Evolutionary conservation across 768 basidiomycete species (phyloP).

Genomic region (Tephrocybe sp.): DNA sequence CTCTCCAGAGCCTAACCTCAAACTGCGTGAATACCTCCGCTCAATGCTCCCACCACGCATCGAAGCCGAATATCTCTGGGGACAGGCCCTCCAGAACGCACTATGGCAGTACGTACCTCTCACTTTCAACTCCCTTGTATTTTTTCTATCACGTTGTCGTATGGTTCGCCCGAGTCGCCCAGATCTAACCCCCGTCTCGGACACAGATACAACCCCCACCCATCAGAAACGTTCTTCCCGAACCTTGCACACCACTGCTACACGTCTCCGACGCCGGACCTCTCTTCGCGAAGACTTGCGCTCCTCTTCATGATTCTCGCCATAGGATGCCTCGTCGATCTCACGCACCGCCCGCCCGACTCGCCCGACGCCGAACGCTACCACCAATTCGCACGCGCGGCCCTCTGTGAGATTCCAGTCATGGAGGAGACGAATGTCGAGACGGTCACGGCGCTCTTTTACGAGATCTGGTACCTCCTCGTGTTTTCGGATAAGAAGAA

Average conservation of each 20-base stretch:
- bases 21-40: conserved; percentile 54
- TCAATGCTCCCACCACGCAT: conserved; percentile 50
- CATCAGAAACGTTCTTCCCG: conserved; percentile 61
- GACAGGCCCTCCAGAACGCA: conserved; percentile 59
- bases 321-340: conserved; percentile 65
- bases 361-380: conserved; percentile 58
- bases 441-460: conserved; percentile 56
- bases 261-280: conserved; percentile 43
- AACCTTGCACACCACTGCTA: conserved; percentile 67
- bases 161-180: no score
- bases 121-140: neutral
- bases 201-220: conserved; percentile 60
- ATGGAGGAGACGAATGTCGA: conserved; percentile 70
- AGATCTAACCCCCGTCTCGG: no score
- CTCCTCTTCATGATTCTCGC: conserved; percentile 70
- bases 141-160: no score
- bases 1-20: conserved; percentile 49
- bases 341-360: conserved; percentile 39
- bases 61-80: conserved; percentile 61
- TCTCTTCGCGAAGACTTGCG: conserved; percentile 61
- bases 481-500: conserved; percentile 71
- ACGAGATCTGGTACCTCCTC: conserved; percentile 63
- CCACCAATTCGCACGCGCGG: conserved; percentile 55
- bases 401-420: conserved; percentile 58
- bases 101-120: conserved; percentile 57